These are phyloP conservation scores for Blastobotrys americana DNA, from an alignment of 805 yeast genomes.

Conservation along the genomic window DNA sequence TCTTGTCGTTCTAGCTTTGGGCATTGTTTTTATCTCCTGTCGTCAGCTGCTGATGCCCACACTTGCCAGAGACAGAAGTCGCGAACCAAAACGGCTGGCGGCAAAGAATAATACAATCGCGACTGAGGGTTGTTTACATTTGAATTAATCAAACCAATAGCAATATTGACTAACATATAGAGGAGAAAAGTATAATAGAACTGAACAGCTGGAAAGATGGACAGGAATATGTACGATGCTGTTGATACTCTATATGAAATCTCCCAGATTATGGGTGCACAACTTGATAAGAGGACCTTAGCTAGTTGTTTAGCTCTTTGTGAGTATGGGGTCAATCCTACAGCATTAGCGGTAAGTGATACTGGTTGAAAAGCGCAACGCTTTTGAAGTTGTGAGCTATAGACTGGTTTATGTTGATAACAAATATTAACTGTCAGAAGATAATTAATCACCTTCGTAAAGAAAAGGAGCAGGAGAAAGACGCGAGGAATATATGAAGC, in stretches of 20 bases:
- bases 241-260: conserved; percentile 21
- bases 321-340: conserved; percentile 30
- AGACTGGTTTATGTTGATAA: background rate
- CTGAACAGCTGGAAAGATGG: background rate
- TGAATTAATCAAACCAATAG: too few relatives aligned
- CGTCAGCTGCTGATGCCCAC: too few relatives aligned
- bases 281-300: conserved; percentile 22
- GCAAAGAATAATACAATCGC: too few relatives aligned
- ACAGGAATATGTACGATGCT: conserved; percentile 1
- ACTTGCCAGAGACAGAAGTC: too few relatives aligned
- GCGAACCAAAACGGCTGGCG: too few relatives aligned
- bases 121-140: too few relatives aligned
- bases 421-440: too few relatives aligned
- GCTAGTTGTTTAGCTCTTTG: conserved; percentile 21
- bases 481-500: background rate
- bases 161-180: too few relatives aligned
- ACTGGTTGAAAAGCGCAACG: background rate
- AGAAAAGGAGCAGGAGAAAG: background rate
- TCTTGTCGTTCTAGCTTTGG: background rate
- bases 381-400: background rate
- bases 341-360: conserved; percentile 24
- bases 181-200: too few relatives aligned
- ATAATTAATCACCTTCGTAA: background rate
- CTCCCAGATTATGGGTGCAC: conserved; percentile 28
- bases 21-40: too few relatives aligned